Base-by-base conservation (phyloP, 768 basidiomycete genomes). In the Serendipita indica region DNA sequence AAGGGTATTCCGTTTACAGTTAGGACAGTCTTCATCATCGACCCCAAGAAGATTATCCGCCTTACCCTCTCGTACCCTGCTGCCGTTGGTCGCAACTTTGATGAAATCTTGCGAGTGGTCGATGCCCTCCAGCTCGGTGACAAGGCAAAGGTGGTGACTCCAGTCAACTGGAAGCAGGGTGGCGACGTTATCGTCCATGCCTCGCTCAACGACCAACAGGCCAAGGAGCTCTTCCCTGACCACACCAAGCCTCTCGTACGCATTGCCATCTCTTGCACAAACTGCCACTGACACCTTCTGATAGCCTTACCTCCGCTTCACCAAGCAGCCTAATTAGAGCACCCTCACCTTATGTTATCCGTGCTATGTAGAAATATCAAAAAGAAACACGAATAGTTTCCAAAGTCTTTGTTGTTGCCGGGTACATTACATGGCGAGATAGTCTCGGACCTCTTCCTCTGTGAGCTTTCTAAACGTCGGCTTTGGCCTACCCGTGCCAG, bases 371-470 rank as follows among this genome's bases (percentile, higher is more conserved):
- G n/a, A n/a, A n/a, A n/a, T n/a, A n/a, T n/a, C n/a, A n/a, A n/a
- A n/a, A n/a, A n/a, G n/a, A n/a, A n/a, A n/a, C n/a, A n/a, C n/a
- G n/a, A n/a, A n/a, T n/a, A n/a, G n/a, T n/a, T n/a, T n/a, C n/a
- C n/a, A n/a, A n/a, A n/a, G n/a, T n/a, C n/a, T n/a, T n/a, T n/a
- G n/a, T n/a, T n/a, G n/a, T n/a, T n/a, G n/a, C n/a, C n/a, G n/a
- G n/a, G n/a, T n/a, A n/a, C n/a, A n/a, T 59, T 82, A 91, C 74
- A 91, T 72, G 34, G 89, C 84, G 69, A 97, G 73, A 73, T 97
- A 99, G 73, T 99, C 96, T 62, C 84, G 81, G 61, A 99, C 89
- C 75, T 99, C 96, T 70, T 94, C 89, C 74, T 99, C 94, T 20
- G 82, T 83, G 67, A 99, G 72, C 72, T 96, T 97, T 69, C 96